phyloP scores from a whole-genome alignment of 768 basidiomycete species.

The Lactarius pseudohatsudake region DNA sequence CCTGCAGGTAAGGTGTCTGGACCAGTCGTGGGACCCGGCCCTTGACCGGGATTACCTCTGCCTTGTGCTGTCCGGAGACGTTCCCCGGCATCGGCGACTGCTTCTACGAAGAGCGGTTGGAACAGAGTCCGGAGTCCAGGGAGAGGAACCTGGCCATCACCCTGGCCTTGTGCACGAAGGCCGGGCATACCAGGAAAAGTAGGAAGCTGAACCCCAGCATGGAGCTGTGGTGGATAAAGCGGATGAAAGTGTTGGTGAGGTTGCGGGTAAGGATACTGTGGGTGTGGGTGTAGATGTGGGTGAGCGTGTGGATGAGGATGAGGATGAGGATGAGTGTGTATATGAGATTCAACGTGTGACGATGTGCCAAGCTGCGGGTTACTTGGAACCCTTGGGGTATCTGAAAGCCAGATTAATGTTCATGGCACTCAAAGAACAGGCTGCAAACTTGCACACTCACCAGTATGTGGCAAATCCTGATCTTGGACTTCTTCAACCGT shows the following conservation, averaged over 20 bases:
- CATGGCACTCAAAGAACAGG: neutral
- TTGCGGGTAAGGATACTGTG: neutral
- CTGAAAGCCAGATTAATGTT: slow-evolving; percentile 7
- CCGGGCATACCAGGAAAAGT: slow-evolving; percentile 20
- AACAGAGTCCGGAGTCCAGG: slow-evolving; percentile 28
- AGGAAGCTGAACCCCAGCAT: slow-evolving; percentile 11
- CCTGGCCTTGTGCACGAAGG: slow-evolving; percentile 25
- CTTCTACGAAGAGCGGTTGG: slow-evolving; percentile 22
- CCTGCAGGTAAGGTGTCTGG: neutral
- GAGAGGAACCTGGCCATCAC: slow-evolving; percentile 25
- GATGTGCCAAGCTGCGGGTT: slow-evolving; percentile 1
- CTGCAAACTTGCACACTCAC: slow-evolving; percentile 12
- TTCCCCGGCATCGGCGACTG: slow-evolving; percentile 22
- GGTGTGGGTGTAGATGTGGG: slow-evolving; percentile 1
- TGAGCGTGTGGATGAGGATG: slow-evolving; percentile 11
- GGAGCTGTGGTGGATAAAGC: neutral
- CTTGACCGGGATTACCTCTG: slow-evolving; percentile 10
- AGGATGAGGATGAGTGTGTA: slow-evolving; percentile 4
- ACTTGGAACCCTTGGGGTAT: neutral
- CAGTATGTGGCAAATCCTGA: slow-evolving; percentile 5
- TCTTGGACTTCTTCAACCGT: slow-evolving; percentile 25
- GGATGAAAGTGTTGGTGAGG: slow-evolving; percentile 7
- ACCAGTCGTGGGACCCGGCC: slow-evolving; percentile 1
- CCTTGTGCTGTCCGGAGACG: slow-evolving; percentile 17
- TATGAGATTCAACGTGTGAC: slow-evolving; percentile 4